Base-by-base conservation (phyloP, 495 filamentous ascomycete species). In the Parathielavia appendiculata region DNA sequence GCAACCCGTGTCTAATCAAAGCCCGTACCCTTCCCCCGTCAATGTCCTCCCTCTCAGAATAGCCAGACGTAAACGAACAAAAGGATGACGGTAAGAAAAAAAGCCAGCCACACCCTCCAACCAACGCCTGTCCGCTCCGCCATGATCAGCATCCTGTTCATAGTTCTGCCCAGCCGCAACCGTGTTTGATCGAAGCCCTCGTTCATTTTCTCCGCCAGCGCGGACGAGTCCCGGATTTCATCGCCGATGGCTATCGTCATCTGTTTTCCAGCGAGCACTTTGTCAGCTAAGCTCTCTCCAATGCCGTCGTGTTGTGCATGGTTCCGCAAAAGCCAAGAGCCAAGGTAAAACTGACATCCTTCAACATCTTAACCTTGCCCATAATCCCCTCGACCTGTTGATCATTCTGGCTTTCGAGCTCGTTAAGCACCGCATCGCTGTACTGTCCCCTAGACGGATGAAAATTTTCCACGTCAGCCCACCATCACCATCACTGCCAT, bases 101-200 rank as follows among this genome's bases (percentile, higher is more conserved):
- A 97, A 19, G 72, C 79, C 48, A 95, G 67, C 93, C 95, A 98
- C 26, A 91, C 88, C 73, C 82, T 89, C 93, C 93, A 98, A 59
- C 91, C 88, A 30, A 98, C 85, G 4, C 95, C 95, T 13, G 91
- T 95, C 65, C 84, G 77, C 74, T 96, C 86, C 5, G 93, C 95
- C 93, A 98, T 97, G 57, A 91, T 69, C 56, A 97, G 74, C 93
- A 98, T 98, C 32, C 91, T 79, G 66, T 89, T 96, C 93, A 98
- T 97, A 41, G 95, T 97, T 41, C 92, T 89, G 17, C 85, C 79
- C 59, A 98, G 73, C 64, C 88, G 79, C 30, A 89, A 70, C 49
- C 91, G 78, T 46, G 95, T 95, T 62, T 79, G 82, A 63, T 97
- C 93, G 66, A 97, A 98, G 6, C 83, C 81, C 54, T 95, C 88